These are phyloP conservation scores for Cantharellus anzutake DNA, from an alignment of 768 basidiomycete genomes.

Conservation along the genomic window DNA sequence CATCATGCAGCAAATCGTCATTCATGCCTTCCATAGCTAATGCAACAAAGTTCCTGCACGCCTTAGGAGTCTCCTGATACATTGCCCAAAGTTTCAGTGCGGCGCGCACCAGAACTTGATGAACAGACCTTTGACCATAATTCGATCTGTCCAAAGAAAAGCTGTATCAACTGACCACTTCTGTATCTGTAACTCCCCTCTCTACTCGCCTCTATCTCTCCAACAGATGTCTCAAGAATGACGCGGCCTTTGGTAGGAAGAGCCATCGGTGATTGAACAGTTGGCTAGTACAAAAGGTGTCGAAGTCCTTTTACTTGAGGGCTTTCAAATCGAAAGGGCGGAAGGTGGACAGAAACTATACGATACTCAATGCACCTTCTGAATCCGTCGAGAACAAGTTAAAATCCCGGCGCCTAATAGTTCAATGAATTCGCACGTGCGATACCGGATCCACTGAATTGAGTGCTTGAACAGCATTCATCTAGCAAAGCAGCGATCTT, in stretches of 20 bases:
- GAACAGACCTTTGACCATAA: slow-evolving; percentile 67
- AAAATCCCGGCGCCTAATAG: no score
- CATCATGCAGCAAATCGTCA: slow-evolving; percentile 1
- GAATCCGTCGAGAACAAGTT: no score
- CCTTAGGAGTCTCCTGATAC: slow-evolving; percentile 72
- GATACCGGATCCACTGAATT: no score
- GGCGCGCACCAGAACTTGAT: background rate
- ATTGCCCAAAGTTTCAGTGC: background rate
- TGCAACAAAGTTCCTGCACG: slow-evolving; percentile 80
- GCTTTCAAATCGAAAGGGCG: no score
- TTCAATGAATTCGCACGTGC: no score
- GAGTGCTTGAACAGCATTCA: no score
- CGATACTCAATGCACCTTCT: no score
- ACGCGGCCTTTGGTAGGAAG: slow-evolving; percentile 75
- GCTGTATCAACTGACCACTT: background rate
- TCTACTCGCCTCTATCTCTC: slow-evolving; percentile 32
- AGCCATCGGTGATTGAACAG: slow-evolving; percentile 30
- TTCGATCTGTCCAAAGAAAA: slow-evolving; percentile 43
- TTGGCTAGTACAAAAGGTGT: background rate
- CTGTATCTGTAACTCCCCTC: background rate
- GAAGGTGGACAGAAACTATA: no score
- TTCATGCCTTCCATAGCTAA: slow-evolving; percentile 75
- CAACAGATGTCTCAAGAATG: slow-evolving; percentile 73
- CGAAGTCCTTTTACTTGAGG: no score
- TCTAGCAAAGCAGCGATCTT: no score